Evolutionary conservation across 805 yeast genomes (phyloP).

Genomic region (Candida silvicultrix): DNA sequence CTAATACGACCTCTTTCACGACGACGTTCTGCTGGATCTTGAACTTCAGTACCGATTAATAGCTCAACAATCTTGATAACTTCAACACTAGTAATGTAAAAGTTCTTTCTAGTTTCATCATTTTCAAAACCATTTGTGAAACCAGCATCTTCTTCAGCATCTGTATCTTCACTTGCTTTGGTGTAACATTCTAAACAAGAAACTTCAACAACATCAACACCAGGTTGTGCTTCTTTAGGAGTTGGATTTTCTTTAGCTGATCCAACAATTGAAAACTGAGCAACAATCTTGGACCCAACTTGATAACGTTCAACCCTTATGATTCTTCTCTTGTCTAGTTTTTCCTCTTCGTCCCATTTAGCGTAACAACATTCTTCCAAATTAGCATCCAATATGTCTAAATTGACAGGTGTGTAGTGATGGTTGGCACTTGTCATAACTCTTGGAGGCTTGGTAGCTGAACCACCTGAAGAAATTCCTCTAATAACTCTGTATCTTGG

Average conservation of each 20-base stretch:
- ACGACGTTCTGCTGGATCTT: constrained; percentile 45
- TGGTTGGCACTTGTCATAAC: constrained; percentile 20
- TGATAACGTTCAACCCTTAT: constrained; percentile 52
- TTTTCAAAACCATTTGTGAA: constrained; percentile 22
- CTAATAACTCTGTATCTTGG: constrained; percentile 38
- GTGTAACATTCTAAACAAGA: constrained; percentile 47
- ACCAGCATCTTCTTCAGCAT: constrained; percentile 20
- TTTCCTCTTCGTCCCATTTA: constrained; percentile 41
- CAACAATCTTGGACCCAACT: constrained; percentile 37
- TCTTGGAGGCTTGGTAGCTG: constrained; percentile 49
- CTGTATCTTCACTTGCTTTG: constrained; percentile 25
- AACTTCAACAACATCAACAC: constrained; percentile 49
- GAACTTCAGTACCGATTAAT: constrained; percentile 43
- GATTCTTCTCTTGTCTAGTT: constrained; percentile 46
- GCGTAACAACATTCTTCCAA: constrained; percentile 44
- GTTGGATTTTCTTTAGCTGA: constrained; percentile 42
- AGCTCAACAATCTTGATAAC: constrained; percentile 60
- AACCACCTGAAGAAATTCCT: constrained; percentile 55
- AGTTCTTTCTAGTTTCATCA: constrained; percentile 9
- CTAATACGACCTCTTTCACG: constrained; percentile 62
- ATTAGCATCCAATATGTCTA: constrained; percentile 39
- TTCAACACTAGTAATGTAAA: constrained; percentile 60
- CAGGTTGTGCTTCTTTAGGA: constrained; percentile 30
- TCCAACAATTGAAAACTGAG: constrained; percentile 45
- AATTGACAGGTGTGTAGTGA: constrained; percentile 38